Evolutionary conservation across 768 basidiomycete species (phyloP), one percentile per base, ranked within the genome.

Genomic region (Russula compacta): DNA sequence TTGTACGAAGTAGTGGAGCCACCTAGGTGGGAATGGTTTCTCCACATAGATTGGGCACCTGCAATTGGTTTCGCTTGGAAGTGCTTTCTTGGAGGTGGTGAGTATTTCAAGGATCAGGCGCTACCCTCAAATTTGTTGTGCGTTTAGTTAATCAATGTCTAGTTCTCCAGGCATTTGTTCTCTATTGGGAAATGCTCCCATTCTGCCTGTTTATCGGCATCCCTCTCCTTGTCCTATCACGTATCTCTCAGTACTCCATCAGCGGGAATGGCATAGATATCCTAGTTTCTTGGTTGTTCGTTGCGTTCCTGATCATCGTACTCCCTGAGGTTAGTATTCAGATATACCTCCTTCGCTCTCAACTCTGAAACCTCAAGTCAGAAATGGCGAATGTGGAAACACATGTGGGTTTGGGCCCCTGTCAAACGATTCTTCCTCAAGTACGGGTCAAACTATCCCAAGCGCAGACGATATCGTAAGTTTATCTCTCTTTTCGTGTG

Each of bases 11-110:
- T 15, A 4, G 35, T 38, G 24, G 17, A 47, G 14, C 14, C 58
- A 21, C 24, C 43, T 38, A 39, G 17, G 40, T 53, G 58, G 58
- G 36, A 39, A 44, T 59, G 58, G 58, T 47, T 59, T 32, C 44
- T 53, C 44, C 52, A 59, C 2, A 35, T 47, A 19, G 58, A 59
- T 6, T 39, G 24, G 42, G 43, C 51, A 2, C 58, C 58, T 11
- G 58, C 17, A 7, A 32, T 59, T 15, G 35, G 35, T 4, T 48
- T 43, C 40, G 8, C 14, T 12, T 14, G 9, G n/a, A 47, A 53
- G 4, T 46, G 44, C 29, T 38, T 59, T 50, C 14, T 59, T 33
- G 36, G 51, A 21, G 58, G 51, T 21, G 21, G 58, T 59, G 15
- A 59, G 51, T 14, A 24, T 14, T 35, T 19, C 53, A 36, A 32